Base-by-base conservation (phyloP, 2,329 filamentous ascomycete genomes). In the Cadophora sp. region DNA sequence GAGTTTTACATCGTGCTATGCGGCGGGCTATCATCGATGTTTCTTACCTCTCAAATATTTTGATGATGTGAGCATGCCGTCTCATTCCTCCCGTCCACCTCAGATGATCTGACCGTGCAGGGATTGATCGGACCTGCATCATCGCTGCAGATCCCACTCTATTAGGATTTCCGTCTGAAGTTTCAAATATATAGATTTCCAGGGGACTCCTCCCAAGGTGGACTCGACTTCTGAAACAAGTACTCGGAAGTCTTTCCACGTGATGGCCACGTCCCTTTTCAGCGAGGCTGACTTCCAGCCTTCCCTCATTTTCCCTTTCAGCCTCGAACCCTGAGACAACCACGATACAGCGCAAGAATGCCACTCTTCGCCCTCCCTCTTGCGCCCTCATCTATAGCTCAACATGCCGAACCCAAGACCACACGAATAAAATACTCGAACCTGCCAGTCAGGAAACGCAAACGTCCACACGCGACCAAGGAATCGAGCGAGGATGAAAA, bases 351-450 rank as follows among this genome's bases (percentile, higher is more conserved):
- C 61, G 14, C 46, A 26, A 24, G 22, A 24, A 76, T 76, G 74
- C 70, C 74, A 37, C 67, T 74, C 22, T 76, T 75, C 34, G 68
- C 73, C n/a, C 70, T 74, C 11, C 74, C 74, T 11, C 66, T 76
- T 34, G 65, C 68, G 12, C 56, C 60, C 43, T 67, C 58, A 26
- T 69, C 60, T n/a, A 64, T 50, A 55, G 46, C 67, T 24, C 48
- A 65, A 34, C 65, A 66, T 55, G 64, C 67, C 48, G 61, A 64
- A 14, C 40, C 69, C 12, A 62, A 66, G 40, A 67, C 59, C 37
- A 62, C 60, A 5, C 66, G 56, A 34, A 55, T 62, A 12, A 64
- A 68, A 24, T 71, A 69, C 37, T 64, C 71, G 27, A 53, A 68
- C 24, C 64, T 69, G 7, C 66, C 70, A 27, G 65, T 58, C 37